These are phyloP conservation scores for Calonectria montana DNA, from an alignment of 2,329 filamentous ascomycete genomes.

Conservation along the genomic window DNA sequence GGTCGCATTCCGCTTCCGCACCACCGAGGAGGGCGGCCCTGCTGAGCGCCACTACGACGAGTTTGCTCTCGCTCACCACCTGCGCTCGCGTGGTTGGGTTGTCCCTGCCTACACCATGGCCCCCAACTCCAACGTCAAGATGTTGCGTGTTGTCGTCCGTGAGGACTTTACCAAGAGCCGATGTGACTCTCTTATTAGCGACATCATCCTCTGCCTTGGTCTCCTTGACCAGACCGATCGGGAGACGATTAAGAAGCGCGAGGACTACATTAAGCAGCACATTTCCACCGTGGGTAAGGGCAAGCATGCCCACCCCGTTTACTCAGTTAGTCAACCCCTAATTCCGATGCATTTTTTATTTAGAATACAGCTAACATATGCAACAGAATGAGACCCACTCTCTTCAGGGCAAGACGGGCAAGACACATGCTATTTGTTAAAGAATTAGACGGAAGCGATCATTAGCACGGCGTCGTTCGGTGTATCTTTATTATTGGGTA, in stretches of 20 bases:
- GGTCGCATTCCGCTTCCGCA: slow-evolving; percentile 84
- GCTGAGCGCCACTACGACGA: slow-evolving; percentile 75
- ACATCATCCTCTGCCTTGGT: slow-evolving; percentile 82
- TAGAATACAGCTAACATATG: slow-evolving; percentile 3
- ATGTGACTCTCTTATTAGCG: slow-evolving; percentile 81
- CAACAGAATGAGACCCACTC: slow-evolving; percentile 81
- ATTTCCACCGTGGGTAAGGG: slow-evolving; percentile 63
- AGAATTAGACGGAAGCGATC: slow-evolving; percentile 23
- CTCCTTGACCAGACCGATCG: slow-evolving; percentile 80
- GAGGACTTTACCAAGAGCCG: slow-evolving; percentile 89
- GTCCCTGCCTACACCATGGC: slow-evolving; percentile 98
- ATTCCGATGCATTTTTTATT: neutral
- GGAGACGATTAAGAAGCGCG: slow-evolving; percentile 75
- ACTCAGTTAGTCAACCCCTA: slow-evolving; percentile 54
- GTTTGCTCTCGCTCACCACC: slow-evolving; percentile 84
- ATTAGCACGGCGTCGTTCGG: slow-evolving; percentile 35
- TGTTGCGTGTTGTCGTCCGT: slow-evolving; percentile 91
- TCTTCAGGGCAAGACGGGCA: slow-evolving; percentile 88
- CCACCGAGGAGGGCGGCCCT: slow-evolving; percentile 59
- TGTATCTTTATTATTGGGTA: slow-evolving; percentile 21
- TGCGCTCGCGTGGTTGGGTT: slow-evolving; percentile 90
- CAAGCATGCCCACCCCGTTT: slow-evolving; percentile 61
- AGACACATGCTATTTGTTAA: slow-evolving; percentile 89
- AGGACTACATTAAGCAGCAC: slow-evolving; percentile 72
- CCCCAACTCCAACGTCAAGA: slow-evolving; percentile 85